Percentiles rank a stretch among this genome's conserved stretches.
Conservation (phyloP, 2,329 filamentous ascomycete species). For the Curvularia sp. region DNA sequence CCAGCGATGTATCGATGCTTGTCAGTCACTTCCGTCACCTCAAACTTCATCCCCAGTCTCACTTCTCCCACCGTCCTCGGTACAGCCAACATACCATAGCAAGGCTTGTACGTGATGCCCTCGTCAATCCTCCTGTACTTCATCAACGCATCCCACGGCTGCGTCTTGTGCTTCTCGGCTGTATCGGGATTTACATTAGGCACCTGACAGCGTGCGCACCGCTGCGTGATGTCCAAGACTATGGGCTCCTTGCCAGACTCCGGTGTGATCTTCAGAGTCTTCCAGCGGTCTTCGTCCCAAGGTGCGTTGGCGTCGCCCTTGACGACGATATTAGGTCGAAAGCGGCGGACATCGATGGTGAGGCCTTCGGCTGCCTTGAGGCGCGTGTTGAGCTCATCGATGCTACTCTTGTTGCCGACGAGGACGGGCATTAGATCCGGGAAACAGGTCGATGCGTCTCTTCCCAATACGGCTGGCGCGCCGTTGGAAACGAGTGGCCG, state of each 20-base stretch:
- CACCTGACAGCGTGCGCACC: conserved; percentile 68
- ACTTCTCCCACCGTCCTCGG: conserved; percentile 65
- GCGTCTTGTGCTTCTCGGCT: conserved; percentile 63
- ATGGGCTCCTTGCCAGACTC: conserved; percentile 38
- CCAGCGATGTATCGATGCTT: conserved; percentile 62
- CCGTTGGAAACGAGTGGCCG: conserved; percentile 65
- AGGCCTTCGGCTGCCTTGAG: conserved; percentile 58
- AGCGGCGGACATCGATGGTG: conserved; percentile 63
- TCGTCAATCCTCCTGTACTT: conserved; percentile 66
- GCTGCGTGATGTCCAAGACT: conserved; percentile 64
- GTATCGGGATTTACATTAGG: conserved; percentile 71
- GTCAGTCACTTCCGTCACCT: conserved; percentile 64
- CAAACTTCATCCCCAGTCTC: conserved; percentile 65
- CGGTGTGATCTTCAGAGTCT: conserved; percentile 58
- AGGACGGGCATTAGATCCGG: conserved; percentile 66
- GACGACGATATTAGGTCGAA: conserved; percentile 70
- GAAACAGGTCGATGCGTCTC: conserved; percentile 62
- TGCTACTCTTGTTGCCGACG: conserved; percentile 63
- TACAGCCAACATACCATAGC: conserved; percentile 71
- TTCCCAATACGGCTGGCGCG: conserved; percentile 61
- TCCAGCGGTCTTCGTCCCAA: conserved; percentile 71
- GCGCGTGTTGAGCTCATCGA: conserved; percentile 65
- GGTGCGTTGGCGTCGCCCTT: conserved; percentile 57
- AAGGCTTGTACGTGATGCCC: conserved; percentile 69
- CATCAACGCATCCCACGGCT: conserved; percentile 70